phyloP scores from a whole-genome alignment of 2,329 filamentous ascomycete genomes.

The Didymella lethalis region DNA sequence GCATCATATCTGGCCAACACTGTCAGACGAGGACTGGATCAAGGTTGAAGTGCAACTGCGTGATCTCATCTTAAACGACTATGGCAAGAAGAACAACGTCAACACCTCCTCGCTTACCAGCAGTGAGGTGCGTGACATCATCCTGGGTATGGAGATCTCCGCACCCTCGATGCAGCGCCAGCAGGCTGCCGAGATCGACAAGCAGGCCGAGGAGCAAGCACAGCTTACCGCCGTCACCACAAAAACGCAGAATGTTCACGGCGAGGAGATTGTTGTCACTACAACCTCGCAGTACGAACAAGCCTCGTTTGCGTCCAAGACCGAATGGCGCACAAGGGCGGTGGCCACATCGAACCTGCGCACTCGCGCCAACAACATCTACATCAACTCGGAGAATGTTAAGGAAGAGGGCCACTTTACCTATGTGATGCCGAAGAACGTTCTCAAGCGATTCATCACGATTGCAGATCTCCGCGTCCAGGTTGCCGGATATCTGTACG shows the following conservation, averaged over 20 bases:
- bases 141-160: conserved; percentile 98
- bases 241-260: conserved; percentile 96
- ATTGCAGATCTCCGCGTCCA: conserved; percentile 96
- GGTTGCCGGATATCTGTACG: conserved; percentile 95
- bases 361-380: conserved; percentile 96
- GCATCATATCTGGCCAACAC: conserved; percentile 96
- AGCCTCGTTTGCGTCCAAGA: conserved; percentile 97
- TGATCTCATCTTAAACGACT: conserved; percentile 96
- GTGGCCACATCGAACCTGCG: conserved; percentile 96
- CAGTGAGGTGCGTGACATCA: conserved; percentile 97
- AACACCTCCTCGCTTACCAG: conserved; percentile 96
- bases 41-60: conserved; percentile 97
- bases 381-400: conserved; percentile 94
- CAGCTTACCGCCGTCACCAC: conserved; percentile 97
- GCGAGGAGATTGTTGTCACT: conserved; percentile 97
- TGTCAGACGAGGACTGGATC: conserved; percentile 97
- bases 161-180: conserved; percentile 98
- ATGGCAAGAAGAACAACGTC: conserved; percentile 99
- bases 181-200: conserved; percentile 97
- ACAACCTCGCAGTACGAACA: conserved; percentile 98
- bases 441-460: conserved; percentile 97
- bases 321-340: conserved; percentile 95
- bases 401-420: conserved; percentile 87
- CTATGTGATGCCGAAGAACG: conserved; percentile 99
- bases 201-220: conserved; percentile 96